Conservation (phyloP, 2,329 filamentous ascomycete species). For the Paraphaeosphaeria minitans region DNA sequence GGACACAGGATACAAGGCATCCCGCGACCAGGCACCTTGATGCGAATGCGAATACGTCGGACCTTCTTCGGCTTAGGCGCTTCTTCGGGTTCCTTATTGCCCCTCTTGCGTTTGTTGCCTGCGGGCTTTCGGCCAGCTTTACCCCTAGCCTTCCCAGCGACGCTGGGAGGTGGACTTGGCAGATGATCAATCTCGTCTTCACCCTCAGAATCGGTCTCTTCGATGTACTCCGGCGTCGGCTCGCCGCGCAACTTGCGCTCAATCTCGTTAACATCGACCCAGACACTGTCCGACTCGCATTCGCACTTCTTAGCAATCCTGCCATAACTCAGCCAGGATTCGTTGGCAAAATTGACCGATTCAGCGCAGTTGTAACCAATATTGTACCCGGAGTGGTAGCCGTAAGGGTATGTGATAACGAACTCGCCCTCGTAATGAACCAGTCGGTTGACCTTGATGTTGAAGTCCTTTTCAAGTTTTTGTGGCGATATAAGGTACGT, state of each 20-base stretch:
- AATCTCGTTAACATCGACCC: conserved; percentile 96
- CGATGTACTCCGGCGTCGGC: conserved; percentile 76
- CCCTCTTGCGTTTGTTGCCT: conserved; percentile 57
- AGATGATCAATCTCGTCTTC: conserved; percentile 67
- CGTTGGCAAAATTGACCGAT: conserved; percentile 96
- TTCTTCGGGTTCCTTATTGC: conserved; percentile 47
- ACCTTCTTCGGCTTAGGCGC: conserved; percentile 69
- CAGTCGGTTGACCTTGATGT: conserved; percentile 94
- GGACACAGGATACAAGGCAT: conserved; percentile 91
- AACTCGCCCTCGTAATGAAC: conserved; percentile 97
- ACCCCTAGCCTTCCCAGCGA: conserved; percentile 71
- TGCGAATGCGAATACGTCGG: conserved; percentile 72
- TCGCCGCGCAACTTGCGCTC: conserved; percentile 93
- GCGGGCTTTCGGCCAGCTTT: conserved; percentile 76
- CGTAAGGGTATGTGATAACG: conserved; percentile 97
- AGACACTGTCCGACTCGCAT: conserved; percentile 96
- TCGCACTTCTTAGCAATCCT: conserved; percentile 96
- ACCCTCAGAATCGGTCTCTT: conserved; percentile 74
- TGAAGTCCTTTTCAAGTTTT: conserved; percentile 82
- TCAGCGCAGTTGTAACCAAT: conserved; percentile 98
- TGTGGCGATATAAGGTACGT: conserved; percentile 95
- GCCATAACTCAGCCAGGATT: conserved; percentile 93
- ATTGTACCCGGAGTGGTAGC: conserved; percentile 98
- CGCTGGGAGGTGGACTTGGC: conserved; percentile 77
- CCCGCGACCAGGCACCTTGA: conserved; percentile 72